Percentiles rank a stretch among this genome's conserved stretches.
Evolutionary conservation across 2,329 filamentous ascomycete species (phyloP).

Genomic region (Salinomyces thailandicus): DNA sequence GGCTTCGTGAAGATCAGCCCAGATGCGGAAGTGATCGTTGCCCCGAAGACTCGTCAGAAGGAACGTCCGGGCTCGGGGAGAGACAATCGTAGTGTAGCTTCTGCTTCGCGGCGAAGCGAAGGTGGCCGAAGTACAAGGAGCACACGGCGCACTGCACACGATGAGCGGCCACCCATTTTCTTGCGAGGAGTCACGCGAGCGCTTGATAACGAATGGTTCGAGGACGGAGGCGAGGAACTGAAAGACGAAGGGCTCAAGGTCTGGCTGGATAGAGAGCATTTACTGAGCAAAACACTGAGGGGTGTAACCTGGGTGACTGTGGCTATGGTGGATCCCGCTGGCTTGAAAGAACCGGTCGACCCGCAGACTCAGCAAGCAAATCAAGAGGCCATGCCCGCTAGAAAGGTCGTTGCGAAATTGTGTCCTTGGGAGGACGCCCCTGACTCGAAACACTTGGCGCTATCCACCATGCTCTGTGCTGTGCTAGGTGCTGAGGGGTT

Average conservation of each 20-base stretch:
- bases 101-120: constrained; percentile 64
- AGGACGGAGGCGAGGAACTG: constrained; percentile 40
- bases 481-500: constrained; percentile 61
- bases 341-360: constrained; percentile 60
- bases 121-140: constrained; percentile 62
- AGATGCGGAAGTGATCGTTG: constrained; percentile 93
- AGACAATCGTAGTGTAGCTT: constrained; percentile 70
- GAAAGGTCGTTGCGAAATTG: constrained; percentile 66
- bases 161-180: constrained; percentile 61
- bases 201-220: constrained; percentile 65
- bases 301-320: constrained; percentile 69
- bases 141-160: constrained; percentile 49
- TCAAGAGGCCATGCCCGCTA: constrained; percentile 46
- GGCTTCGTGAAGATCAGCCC: constrained; percentile 87
- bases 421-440: constrained; percentile 77
- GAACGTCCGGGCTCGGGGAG: constrained; percentile 52
- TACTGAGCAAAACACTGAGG: constrained; percentile 60
- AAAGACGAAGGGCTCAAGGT: constrained; percentile 55
- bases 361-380: constrained; percentile 55
- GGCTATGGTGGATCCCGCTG: constrained; percentile 76
- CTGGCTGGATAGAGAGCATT: constrained; percentile 74
- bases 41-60: constrained; percentile 68
- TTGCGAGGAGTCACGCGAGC: constrained; percentile 66
- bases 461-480: constrained; percentile 68
- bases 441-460: constrained; percentile 64